These are phyloP conservation scores for Aspergillus thermomutatus DNA, from an alignment of 2,329 filamentous ascomycete species.

Conservation along the genomic window DNA sequence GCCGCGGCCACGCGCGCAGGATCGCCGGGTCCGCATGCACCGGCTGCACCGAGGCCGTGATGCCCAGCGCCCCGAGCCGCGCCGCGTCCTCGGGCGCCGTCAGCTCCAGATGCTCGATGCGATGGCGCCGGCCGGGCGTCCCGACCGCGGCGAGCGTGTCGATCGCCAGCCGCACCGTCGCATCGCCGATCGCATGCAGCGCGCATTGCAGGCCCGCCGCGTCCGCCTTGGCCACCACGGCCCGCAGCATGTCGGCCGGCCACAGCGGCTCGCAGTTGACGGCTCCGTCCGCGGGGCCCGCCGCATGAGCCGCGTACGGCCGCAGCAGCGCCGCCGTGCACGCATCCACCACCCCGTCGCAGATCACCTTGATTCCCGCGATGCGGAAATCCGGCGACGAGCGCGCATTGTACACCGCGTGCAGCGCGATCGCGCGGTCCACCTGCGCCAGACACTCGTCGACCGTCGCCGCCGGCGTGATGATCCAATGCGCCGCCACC, in stretches of 20 bases:
- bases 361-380: slow-evolving; percentile 49
- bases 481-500: slow-evolving; percentile 48
- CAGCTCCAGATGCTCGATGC: slow-evolving; percentile 52
- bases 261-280: slow-evolving; percentile 41
- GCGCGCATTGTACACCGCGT: slow-evolving; percentile 36
- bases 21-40: slow-evolving; percentile 44
- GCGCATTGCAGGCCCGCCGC: slow-evolving; percentile 46
- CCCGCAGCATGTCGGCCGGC: slow-evolving; percentile 37
- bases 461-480: slow-evolving; percentile 38
- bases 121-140: slow-evolving; percentile 39
- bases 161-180: slow-evolving; percentile 44
- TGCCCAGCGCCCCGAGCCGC: slow-evolving; percentile 44
- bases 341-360: slow-evolving; percentile 50
- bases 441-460: slow-evolving; percentile 43
- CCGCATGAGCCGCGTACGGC: slow-evolving; percentile 36
- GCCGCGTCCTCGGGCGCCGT: slow-evolving; percentile 45
- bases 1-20: slow-evolving; percentile 44
- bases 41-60: slow-evolving; percentile 40
- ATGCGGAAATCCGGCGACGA: slow-evolving; percentile 44
- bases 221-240: slow-evolving; percentile 44
- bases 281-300: background rate
- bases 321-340: slow-evolving; percentile 27
- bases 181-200: slow-evolving; percentile 51
- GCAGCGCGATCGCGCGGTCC: slow-evolving; percentile 43
- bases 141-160: slow-evolving; percentile 32